A percentile compares a stretch with the other conserved stretches of the same genome.
These are phyloP conservation scores for Kwoniella heveanensis DNA, from an alignment of 768 basidiomycete species.

Conservation along the genomic window DNA sequence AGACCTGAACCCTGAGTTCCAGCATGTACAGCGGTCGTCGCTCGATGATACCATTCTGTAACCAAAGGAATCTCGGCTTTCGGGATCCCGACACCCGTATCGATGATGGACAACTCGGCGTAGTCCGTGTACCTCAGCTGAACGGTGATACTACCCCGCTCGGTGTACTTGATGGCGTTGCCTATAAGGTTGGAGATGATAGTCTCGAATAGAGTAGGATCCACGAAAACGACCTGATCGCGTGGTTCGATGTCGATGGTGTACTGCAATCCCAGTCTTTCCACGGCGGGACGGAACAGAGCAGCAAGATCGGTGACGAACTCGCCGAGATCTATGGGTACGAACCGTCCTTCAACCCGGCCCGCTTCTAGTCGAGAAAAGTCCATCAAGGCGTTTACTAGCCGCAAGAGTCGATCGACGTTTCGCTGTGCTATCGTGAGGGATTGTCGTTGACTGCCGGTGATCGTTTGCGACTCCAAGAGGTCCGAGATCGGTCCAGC, in stretches of 20 bases:
- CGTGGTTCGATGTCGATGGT: conserved; percentile 25
- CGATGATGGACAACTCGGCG: conserved; percentile 54
- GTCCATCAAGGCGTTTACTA: conserved; percentile 58
- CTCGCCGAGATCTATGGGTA: conserved; percentile 51
- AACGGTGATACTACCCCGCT: conserved; percentile 55
- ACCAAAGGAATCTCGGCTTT: conserved; percentile 42
- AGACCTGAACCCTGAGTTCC: conserved; percentile 57
- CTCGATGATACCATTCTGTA: conserved; percentile 58
- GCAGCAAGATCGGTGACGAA: conserved; percentile 54
- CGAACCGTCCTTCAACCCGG: conserved; percentile 43
- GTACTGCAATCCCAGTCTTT: conserved; percentile 44
- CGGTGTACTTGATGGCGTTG: conserved; percentile 54
- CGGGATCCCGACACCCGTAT: conserved; percentile 59
- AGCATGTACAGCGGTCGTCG: conserved; percentile 45
- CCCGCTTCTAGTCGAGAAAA: conserved; percentile 57
- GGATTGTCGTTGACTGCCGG: conserved; percentile 19
- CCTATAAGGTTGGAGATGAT: conserved; percentile 42
- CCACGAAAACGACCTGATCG: conserved; percentile 39
- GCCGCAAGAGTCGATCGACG: conserved; percentile 53
- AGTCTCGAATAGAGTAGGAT: conserved; percentile 46
- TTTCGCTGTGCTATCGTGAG: conserved; percentile 51
- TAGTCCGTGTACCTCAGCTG: conserved; percentile 42
- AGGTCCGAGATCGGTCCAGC: conserved; percentile 49
- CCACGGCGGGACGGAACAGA: conserved; percentile 56
- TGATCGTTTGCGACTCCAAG: conserved; percentile 26